Conservation (phyloP, 257 asterid species). For the Solanum arcanum region DNA sequence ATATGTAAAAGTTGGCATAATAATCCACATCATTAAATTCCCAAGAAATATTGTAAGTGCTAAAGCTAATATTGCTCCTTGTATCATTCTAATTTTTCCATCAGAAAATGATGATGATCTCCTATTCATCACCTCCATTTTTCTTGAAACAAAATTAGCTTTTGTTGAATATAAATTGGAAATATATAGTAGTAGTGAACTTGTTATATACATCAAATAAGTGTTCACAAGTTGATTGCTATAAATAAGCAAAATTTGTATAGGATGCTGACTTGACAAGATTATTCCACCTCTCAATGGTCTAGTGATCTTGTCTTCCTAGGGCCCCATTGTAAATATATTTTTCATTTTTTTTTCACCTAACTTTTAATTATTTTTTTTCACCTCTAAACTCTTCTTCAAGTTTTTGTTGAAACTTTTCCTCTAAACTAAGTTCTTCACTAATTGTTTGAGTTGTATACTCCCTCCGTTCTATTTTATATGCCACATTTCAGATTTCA, state of each 20-base stretch:
- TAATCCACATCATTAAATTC: constrained; percentile 91
- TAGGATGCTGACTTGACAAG: constrained; percentile 21
- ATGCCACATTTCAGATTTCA: too few relatives aligned
- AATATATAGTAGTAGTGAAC: not conserved
- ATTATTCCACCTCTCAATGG: constrained; percentile 31
- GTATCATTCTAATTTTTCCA: constrained; percentile 23
- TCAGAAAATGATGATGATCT: not conserved
- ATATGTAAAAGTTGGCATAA: constrained; percentile 92
- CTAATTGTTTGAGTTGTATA: not conserved
- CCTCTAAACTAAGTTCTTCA: not conserved
- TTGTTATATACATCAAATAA: not conserved
- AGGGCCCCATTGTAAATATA: not conserved
- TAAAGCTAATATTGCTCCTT: constrained; percentile 39
- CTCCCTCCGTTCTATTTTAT: too few relatives aligned
- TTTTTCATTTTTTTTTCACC: not conserved
- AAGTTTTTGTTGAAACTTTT: not conserved
- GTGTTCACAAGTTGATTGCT: not conserved
- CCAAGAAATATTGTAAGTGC: constrained; percentile 73
- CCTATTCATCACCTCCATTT: not conserved
- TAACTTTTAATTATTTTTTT: not conserved
- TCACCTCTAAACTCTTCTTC: not conserved
- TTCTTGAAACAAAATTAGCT: not conserved
- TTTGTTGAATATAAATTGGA: not conserved
- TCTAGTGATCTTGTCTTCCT: constrained; percentile 15
- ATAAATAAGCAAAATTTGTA: not conserved